Evolutionary conservation across 306 rosid species (phyloP).

Genomic region (Oemleria cerasiformis): DNA sequence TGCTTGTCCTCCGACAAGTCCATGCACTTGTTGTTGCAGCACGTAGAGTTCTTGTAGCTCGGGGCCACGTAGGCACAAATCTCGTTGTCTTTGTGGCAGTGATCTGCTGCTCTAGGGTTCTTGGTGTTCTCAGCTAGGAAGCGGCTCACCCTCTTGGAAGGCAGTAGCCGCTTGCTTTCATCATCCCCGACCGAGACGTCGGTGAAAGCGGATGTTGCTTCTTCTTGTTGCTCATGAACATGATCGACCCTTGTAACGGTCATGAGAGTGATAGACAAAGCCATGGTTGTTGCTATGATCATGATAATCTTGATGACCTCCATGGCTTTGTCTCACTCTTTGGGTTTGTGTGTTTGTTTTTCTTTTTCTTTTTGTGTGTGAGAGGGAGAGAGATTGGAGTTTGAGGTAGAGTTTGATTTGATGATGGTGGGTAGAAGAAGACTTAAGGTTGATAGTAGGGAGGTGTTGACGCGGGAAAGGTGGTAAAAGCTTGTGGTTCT

Average conservation of each 20-base stretch:
- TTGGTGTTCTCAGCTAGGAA: conserved; percentile 37
- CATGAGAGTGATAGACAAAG: conserved; percentile 59
- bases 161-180: conserved; percentile 20
- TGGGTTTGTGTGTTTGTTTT: conserved; percentile 2
- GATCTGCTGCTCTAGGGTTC: conserved; percentile 49
- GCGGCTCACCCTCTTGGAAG: conserved; percentile 58
- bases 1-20: conserved; percentile 43
- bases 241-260: conserved; percentile 32
- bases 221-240: conserved; percentile 11
- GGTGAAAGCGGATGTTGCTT: not conserved
- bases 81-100: conserved; percentile 53
- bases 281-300: conserved; percentile 70
- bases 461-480: conserved; percentile 70
- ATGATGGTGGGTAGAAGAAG: conserved; percentile 23
- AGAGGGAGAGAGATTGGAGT: not conserved
- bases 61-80: conserved; percentile 32
- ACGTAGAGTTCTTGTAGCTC: conserved; percentile 40
- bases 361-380: conserved; percentile 4
- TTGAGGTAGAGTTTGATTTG: conserved; percentile 14
- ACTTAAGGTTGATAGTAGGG: conserved; percentile 49
- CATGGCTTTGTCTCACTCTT: conserved; percentile 50
- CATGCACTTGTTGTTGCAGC: conserved; percentile 82
- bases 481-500: conserved; percentile 42
- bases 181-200: not conserved
- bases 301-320: conserved; percentile 46